phyloP scores from a whole-genome alignment of 2,329 filamentous ascomycete genomes.

The Geoglossum cookeanum region DNA sequence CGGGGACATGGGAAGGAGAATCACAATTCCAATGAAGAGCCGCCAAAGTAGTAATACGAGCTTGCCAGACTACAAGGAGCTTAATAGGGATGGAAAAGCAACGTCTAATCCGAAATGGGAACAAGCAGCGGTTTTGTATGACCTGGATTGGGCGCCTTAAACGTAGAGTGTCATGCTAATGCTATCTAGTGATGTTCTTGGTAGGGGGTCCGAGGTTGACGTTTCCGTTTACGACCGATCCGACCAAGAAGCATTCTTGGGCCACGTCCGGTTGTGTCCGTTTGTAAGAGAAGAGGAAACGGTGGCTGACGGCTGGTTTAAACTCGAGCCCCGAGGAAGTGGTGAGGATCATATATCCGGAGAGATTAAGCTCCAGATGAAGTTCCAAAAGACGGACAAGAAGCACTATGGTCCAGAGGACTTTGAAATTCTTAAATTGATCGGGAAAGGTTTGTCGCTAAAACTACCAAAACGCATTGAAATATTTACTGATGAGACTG shows the following conservation, averaged over 20 bases:
- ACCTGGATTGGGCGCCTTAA: conserved; percentile 13
- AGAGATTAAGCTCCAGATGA: conserved; percentile 73
- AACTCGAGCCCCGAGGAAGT: conserved; percentile 58
- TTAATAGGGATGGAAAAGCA: conserved; percentile 34
- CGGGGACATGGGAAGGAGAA: conserved; percentile 65
- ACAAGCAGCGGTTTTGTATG: conserved; percentile 87
- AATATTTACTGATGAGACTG: not conserved
- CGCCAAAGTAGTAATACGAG: conserved; percentile 94
- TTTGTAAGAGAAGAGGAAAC: conserved; percentile 47
- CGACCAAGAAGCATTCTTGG: conserved; percentile 75
- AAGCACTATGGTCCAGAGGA: conserved; percentile 88
- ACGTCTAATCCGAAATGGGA: conserved; percentile 87
- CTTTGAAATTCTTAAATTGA: conserved; percentile 88
- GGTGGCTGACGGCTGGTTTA: conserved; percentile 69
- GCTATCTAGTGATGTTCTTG: conserved; percentile 62
- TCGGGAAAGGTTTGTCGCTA: conserved; percentile 49
- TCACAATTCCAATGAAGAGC: conserved; percentile 94
- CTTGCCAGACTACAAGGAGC: conserved; percentile 43
- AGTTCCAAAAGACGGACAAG: conserved; percentile 73
- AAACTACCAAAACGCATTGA: conserved; percentile 1
- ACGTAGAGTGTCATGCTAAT: not conserved
- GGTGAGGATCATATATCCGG: conserved; percentile 61
- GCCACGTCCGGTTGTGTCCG: conserved; percentile 69
- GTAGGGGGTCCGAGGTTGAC: conserved; percentile 74
- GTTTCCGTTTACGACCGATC: conserved; percentile 83